phyloP scores from a whole-genome alignment of 2,329 filamentous ascomycete species.

The Aurifilum marmelostoma region DNA sequence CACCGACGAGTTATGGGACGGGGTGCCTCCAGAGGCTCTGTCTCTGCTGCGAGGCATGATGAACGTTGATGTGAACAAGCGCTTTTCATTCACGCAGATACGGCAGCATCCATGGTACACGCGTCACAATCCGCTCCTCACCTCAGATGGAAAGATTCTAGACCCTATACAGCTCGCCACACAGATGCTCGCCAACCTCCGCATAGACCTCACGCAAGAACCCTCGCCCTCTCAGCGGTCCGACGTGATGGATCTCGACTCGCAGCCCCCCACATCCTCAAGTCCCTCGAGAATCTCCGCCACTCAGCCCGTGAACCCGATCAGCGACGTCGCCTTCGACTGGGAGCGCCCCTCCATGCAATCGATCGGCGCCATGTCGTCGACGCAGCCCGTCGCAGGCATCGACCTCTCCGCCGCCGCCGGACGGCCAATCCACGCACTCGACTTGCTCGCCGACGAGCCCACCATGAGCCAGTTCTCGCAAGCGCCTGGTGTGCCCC shows the following conservation, averaged over 20 bases:
- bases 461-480: slow-evolving; percentile 88
- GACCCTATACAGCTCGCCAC: slow-evolving; percentile 89
- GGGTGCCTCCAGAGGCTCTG: slow-evolving; percentile 72
- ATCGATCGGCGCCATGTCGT: slow-evolving; percentile 48
- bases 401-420: slow-evolving; percentile 42
- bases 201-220: slow-evolving; percentile 80
- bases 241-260: slow-evolving; percentile 74
- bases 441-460: slow-evolving; percentile 77
- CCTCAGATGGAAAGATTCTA: slow-evolving; percentile 70
- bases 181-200: slow-evolving; percentile 88
- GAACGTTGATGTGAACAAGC: slow-evolving; percentile 71
- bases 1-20: slow-evolving; percentile 82
- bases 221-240: slow-evolving; percentile 54
- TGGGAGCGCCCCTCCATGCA: slow-evolving; percentile 76
- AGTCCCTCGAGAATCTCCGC: slow-evolving; percentile 62
- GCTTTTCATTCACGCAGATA: slow-evolving; percentile 86
- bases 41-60: slow-evolving; percentile 94
- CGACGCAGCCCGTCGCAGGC: slow-evolving; percentile 52
- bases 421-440: slow-evolving; percentile 41
- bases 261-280: slow-evolving; percentile 36
- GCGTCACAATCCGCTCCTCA: slow-evolving; percentile 75
- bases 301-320: slow-evolving; percentile 83
- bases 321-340: slow-evolving; percentile 77
- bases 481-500: slow-evolving; percentile 73
- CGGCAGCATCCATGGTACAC: slow-evolving; percentile 96